Percentiles rank a stretch among this genome's conserved stretches.
These are phyloP conservation scores for Macrolepiota dolichaula DNA, from an alignment of 768 basidiomycete genomes.

Conservation along the genomic window DNA sequence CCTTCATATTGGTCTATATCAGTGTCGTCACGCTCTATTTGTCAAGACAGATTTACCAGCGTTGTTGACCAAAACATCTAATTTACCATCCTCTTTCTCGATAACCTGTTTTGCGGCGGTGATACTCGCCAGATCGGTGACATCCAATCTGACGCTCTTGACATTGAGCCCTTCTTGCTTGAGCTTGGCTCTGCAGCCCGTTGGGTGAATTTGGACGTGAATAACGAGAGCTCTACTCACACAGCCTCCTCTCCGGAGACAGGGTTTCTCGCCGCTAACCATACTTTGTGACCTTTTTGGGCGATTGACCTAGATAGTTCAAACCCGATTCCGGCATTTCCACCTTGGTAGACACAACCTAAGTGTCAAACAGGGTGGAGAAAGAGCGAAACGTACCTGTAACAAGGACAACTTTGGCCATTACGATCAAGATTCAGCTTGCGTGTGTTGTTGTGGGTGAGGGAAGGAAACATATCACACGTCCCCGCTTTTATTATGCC, in stretches of 20 bases:
- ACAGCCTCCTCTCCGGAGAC: slow-evolving; percentile 35
- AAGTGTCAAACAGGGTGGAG: not conserved
- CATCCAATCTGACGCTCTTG: slow-evolving; percentile 36
- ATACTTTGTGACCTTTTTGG: slow-evolving; percentile 39
- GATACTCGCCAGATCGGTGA: slow-evolving; percentile 32
- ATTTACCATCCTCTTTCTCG: slow-evolving; percentile 33
- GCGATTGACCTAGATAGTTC: slow-evolving; percentile 42
- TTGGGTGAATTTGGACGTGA: not conserved
- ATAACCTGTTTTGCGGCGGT: slow-evolving; percentile 31
- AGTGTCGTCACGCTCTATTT: slow-evolving; percentile 1
- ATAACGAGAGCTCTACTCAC: slow-evolving; percentile 21
- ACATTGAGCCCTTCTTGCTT: slow-evolving; percentile 28
- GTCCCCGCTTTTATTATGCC: no score
- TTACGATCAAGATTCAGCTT: not conserved
- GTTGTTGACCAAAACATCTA: slow-evolving; percentile 46
- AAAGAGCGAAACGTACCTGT: slow-evolving; percentile 26
- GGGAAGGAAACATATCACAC: not conserved
- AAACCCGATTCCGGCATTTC: slow-evolving; percentile 44
- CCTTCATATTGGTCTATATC: slow-evolving; percentile 18
- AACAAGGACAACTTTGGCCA: slow-evolving; percentile 33
- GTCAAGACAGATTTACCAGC: slow-evolving; percentile 29
- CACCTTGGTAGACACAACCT: slow-evolving; percentile 22
- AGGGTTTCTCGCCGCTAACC: slow-evolving; percentile 39
- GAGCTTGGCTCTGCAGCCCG: slow-evolving; percentile 25
- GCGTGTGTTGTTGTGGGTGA: not conserved